A percentile compares a stretch with the other conserved stretches of the same genome.
Evolutionary conservation across 1,284 basidiomycete species (phyloP).

Genomic region (Trichosporon sp.): DNA sequence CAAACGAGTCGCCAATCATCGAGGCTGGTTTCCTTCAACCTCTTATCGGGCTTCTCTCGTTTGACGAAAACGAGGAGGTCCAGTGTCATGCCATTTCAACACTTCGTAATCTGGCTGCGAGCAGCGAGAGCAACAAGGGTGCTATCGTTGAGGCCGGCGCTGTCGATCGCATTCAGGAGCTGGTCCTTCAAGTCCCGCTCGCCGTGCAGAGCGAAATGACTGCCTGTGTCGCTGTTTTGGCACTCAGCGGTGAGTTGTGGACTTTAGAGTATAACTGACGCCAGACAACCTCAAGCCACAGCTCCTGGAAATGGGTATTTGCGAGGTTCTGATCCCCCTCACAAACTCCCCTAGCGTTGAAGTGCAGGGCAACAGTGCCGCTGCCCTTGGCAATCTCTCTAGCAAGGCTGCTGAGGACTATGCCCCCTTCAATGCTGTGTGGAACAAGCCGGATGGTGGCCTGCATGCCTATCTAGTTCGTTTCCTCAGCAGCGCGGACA

Average conservation of each 20-base stretch:
- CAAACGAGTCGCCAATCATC: conserved; percentile 98
- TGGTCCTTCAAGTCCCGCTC: conserved; percentile 90
- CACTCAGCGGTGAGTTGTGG: conserved; percentile 66
- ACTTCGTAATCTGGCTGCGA: conserved; percentile 91
- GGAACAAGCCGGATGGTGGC: conserved; percentile 96
- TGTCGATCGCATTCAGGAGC: conserved; percentile 94
- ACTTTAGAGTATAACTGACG: neutral
- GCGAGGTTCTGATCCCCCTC: conserved; percentile 92
- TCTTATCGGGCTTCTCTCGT: conserved; percentile 89
- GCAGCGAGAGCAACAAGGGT: conserved; percentile 96
- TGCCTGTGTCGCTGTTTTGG: conserved; percentile 91
- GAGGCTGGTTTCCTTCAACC: conserved; percentile 96
- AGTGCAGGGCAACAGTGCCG: conserved; percentile 97
- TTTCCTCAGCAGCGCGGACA: conserved; percentile 88
- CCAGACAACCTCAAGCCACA: conserved; percentile 91
- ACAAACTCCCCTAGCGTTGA: conserved; percentile 95
- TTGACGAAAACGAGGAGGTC: conserved; percentile 98
- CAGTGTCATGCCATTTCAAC: conserved; percentile 99
- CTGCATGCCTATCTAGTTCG: conserved; percentile 92
- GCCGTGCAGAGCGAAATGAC: conserved; percentile 99
- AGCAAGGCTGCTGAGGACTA: conserved; percentile 96
- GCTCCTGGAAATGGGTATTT: conserved; percentile 95
- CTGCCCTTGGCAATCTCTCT: conserved; percentile 93
- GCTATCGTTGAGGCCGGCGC: conserved; percentile 98
- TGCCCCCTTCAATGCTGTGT: conserved; percentile 93